Conservation (phyloP, 2,329 filamentous ascomycete species). For the Orbilia blumenaviensis region DNA sequence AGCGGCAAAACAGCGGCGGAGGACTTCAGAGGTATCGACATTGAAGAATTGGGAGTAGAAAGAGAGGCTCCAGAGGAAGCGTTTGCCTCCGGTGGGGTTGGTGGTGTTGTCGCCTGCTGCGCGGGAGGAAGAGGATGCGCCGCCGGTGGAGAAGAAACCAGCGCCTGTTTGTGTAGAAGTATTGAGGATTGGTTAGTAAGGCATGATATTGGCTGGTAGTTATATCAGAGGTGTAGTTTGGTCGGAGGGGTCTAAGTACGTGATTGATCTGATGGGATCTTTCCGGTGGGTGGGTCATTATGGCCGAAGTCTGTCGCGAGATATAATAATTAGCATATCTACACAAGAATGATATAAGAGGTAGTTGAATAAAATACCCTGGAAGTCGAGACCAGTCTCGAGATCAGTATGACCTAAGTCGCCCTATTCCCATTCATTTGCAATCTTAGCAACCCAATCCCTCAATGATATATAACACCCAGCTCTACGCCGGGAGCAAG, state of each 20-base stretch:
- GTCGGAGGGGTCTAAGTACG: constrained; percentile 16
- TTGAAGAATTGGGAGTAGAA: constrained; percentile 99
- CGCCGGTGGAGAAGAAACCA: constrained; percentile 63
- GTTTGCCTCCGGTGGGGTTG: constrained; percentile 68
- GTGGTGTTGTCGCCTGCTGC: constrained; percentile 59
- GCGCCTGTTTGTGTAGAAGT: too few species aligned
- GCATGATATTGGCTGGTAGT: constrained; percentile 65
- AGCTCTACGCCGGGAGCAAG: too few species aligned
- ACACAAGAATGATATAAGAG: neutral
- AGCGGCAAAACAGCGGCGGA: constrained; percentile 86
- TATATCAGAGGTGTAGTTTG: constrained; percentile 50
- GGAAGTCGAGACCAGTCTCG: constrained; percentile 98
- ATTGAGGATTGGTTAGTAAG: too few species aligned
- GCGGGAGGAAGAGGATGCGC: constrained; percentile 61
- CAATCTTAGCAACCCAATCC: constrained; percentile 49
- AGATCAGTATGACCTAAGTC: constrained; percentile 98
- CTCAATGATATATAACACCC: neutral
- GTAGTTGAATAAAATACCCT: constrained; percentile 76
- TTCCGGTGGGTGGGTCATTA: constrained; percentile 56
- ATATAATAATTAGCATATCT: constrained; percentile 12
- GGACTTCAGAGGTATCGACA: constrained; percentile 89
- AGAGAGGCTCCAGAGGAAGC: constrained; percentile 87
- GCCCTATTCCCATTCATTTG: constrained; percentile 69
- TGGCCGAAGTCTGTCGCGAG: constrained; percentile 56
- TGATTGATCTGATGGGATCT: constrained; percentile 56